Percentiles rank a stretch among this genome's conserved stretches.
These are phyloP conservation scores for Diaporthe destruens DNA, from an alignment of 2,329 filamentous ascomycete species.

Conservation along the genomic window DNA sequence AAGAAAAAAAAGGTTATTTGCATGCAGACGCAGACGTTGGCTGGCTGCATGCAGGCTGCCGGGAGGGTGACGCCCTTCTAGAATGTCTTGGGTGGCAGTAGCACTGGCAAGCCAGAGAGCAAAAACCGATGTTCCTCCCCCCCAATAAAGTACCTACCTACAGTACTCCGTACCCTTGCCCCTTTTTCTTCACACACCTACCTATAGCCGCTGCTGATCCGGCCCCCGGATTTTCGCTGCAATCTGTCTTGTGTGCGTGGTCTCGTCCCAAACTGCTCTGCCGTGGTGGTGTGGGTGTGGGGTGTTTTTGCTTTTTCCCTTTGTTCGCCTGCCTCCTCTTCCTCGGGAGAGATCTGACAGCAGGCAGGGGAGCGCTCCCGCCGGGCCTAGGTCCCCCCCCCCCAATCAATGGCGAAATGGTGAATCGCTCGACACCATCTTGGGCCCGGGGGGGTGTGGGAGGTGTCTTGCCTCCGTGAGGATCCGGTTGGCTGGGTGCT, in stretches of 20 bases:
- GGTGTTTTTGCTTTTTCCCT: conserved; percentile 24
- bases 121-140: not conserved
- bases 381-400: not conserved
- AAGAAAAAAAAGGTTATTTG: not conserved
- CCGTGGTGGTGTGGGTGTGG: not conserved
- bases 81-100: conserved; percentile 20
- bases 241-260: too few species aligned
- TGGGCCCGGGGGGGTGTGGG: not conserved
- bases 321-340: not conserved
- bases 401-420: conserved; percentile 20
- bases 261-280: too few species aligned
- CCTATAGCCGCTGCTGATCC: conserved; percentile 20
- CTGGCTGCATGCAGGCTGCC: not conserved
- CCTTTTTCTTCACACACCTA: too few species aligned
- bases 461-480: conserved; percentile 3
- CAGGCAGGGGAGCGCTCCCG: not conserved
- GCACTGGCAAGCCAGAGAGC: too few species aligned
- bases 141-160: too few species aligned
- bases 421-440: conserved; percentile 19
- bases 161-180: not conserved
- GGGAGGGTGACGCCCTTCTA: conserved; percentile 29
- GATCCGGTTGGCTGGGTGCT: conserved; percentile 19
- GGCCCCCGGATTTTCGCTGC: conserved; percentile 18
- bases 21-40: not conserved
- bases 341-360: conserved; percentile 8